phyloP scores from a whole-genome alignment of 768 basidiomycete species.

The Leucosporidium scottii region DNA sequence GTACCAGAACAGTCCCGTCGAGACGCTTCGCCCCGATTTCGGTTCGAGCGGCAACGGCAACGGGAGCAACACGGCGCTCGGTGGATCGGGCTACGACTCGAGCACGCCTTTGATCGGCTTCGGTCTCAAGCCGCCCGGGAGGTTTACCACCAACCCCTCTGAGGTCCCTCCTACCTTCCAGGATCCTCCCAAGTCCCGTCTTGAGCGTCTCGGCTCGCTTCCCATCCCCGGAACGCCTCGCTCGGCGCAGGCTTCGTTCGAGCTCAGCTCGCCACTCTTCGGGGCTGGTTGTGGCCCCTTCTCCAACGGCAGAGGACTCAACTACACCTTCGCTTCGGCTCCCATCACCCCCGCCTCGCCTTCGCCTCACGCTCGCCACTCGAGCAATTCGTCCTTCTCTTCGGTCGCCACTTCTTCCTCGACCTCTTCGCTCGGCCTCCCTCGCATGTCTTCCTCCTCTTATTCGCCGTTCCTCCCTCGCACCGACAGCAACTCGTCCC shows the following conservation, averaged over 20 bases:
- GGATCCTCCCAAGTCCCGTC: conserved; percentile 22
- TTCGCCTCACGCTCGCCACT: conserved; percentile 20
- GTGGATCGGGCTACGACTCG: not conserved
- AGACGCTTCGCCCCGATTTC: not conserved
- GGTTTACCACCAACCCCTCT: conserved; percentile 12
- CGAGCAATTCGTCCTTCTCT: conserved; percentile 8
- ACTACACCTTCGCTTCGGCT: too few relatives aligned
- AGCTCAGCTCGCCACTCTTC: too few relatives aligned
- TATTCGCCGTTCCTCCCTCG: conserved; percentile 18
- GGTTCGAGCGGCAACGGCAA: not conserved
- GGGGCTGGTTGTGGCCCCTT: too few relatives aligned
- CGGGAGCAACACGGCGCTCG: too few relatives aligned
- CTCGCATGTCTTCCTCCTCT: not conserved
- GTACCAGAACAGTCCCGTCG: conserved; percentile 2
- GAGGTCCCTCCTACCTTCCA: conserved; percentile 26
- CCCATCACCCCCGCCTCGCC: not conserved
- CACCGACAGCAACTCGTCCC: conserved; percentile 15
- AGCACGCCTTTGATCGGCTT: conserved; percentile 21
- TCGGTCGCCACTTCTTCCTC: conserved; percentile 6
- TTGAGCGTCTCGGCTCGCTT: conserved; percentile 21
- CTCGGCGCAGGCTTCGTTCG: not conserved
- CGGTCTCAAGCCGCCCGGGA: conserved; percentile 6
- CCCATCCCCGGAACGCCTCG: not conserved
- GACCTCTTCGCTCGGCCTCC: not conserved
- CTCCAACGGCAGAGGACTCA: too few relatives aligned